Base-by-base conservation (phyloP, 768 basidiomycete genomes). In the Trametes villosa region DNA sequence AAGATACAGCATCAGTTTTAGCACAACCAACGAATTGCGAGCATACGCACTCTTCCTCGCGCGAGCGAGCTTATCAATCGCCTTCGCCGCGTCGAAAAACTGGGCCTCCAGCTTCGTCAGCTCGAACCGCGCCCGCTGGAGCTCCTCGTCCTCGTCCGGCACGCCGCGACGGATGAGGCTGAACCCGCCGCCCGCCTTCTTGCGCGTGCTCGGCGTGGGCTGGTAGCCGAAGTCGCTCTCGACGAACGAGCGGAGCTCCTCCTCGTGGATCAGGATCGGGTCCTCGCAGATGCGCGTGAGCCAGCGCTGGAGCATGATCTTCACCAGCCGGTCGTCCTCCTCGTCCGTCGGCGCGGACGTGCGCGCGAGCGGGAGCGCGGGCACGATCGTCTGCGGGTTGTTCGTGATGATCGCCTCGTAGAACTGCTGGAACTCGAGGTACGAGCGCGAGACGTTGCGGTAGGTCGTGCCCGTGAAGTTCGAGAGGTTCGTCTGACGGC, bases 171-270 rank as follows among this genome's bases (percentile, higher is more conserved):
- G 79, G 20, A 94, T 89, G 48, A 94, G 79, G 44, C 83, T 84
- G 68, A 94, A 94, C 5, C 90, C 88, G 4, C 89, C 83, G 27
- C 83, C 82, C 0, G 85, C 77, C 75, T 91, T 95, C 67, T 85
- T 85, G 60, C 86, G 83, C 51, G 86, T 87, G 41, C 86, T 83
- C 11, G 89, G 89, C 17, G 85, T 94, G 6, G 91, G 92, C 68
- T 92, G 93, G 70, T 94, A 95, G 27, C 97, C 97, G 77, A 98
- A 99, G 74, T 98, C 96, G 66, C 89, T 95, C 76, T 99, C 97
- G 61, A 99, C 85, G 72, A 99, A 99, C 17, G 90, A 90, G 30
- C 96, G 86, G 59, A 98, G 74, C 71, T 99, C 97, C 69, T 98
- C 97, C 67, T 98, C 96, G 56, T 87, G 78, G 40, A 93, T 77